Percentiles rank a stretch among this genome's conserved stretches.
Conservation (phyloP, 129 eudicot species). For the Deinandra increscens region DNA sequence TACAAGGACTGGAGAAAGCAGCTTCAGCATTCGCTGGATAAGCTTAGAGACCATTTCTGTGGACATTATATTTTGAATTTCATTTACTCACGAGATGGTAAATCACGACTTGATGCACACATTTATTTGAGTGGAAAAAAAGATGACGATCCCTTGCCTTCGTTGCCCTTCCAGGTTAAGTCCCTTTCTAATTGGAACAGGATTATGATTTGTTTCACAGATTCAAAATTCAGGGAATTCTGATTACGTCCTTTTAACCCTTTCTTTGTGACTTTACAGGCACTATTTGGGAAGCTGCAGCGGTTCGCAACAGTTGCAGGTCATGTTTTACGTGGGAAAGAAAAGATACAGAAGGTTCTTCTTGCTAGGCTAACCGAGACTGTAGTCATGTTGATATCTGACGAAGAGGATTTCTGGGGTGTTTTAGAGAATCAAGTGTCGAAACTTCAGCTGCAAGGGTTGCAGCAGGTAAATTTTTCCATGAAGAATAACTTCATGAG, state of each 20-base stretch:
- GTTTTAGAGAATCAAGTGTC: conserved; percentile 68
- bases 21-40: conserved; percentile 86
- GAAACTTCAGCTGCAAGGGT: conserved; percentile 65
- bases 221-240: neutral
- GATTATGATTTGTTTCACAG: neutral
- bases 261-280: conserved; percentile 43
- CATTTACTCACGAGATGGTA: conserved; percentile 89
- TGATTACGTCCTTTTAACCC: neutral
- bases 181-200: neutral
- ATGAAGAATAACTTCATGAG: no score
- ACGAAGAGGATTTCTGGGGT: conserved; percentile 92
- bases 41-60: conserved; percentile 86
- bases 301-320: conserved; percentile 94
- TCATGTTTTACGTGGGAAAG: conserved; percentile 83
- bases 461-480: conserved; percentile 78
- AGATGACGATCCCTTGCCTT: conserved; percentile 86
- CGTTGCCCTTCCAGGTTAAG: conserved; percentile 90
- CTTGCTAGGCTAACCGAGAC: conserved; percentile 94
- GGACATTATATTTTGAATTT: conserved; percentile 80
- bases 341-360: conserved; percentile 82
- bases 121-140: conserved; percentile 68
- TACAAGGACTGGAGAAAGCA: conserved; percentile 93
- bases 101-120: conserved; percentile 71
- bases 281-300: conserved; percentile 87
- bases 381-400: conserved; percentile 69